Base-by-base conservation (phyloP, 805 yeast genomes). In the Kuraishia floccosa region DNA sequence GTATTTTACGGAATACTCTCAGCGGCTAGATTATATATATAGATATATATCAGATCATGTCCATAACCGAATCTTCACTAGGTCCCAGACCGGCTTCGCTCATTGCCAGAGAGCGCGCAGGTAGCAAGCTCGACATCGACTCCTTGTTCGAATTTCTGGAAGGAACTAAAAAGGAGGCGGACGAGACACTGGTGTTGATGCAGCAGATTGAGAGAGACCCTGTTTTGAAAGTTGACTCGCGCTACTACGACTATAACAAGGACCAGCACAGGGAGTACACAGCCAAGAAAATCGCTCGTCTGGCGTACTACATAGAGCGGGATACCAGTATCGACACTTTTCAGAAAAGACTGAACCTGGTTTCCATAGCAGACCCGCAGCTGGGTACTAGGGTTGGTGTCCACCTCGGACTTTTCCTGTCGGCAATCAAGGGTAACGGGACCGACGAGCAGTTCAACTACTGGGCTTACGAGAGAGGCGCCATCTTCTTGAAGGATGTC, bases 371-470 rank as follows among this genome's bases (percentile, higher is more conserved):
- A 38, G 96, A 89, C 52, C 93, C 94, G 12, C 77, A 76, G 42
- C 59, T 81, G 27, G 72, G 75, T 31, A 86, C 95, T 20, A 71
- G 97, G 44, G 55, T 83, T 30, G 95, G 94, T 25, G 86, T 87
- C 34, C 94, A 87, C 60, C 63, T 79, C 40, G 96, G 95, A 4
- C 65, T 87, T 35, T 89, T 89, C 50, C 65, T 84, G 32, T 70
- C 74, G 35, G 83, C 94, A 35, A 59, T 87, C 35, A 72, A 78
- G 42, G 95, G 96, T 38, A 80, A 82, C 44, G 97, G 96, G 40
- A 79, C 96, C 6, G 67, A 72, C 21, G 83, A 74, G 35, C 97
- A 87, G 62, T 68, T 78, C 44, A 61, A 73, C 26, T 89, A 77
- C 58, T 87, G 96, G 96, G 68, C 85, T 32, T 58, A 63, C 36